These are phyloP conservation scores for Ichthyophonus hoferi DNA, from an alignment of 208 protist species.

Conservation along the genomic window DNA sequence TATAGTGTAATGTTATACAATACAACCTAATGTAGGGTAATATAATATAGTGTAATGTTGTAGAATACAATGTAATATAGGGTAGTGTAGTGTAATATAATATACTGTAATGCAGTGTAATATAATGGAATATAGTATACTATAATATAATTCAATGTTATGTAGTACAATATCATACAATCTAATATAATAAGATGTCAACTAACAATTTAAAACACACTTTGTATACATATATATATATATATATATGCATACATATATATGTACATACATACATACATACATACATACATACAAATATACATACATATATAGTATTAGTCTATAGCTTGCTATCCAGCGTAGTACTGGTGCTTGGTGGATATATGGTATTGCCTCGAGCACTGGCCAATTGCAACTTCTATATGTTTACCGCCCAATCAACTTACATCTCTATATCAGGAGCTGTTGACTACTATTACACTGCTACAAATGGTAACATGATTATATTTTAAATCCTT, in stretches of 20 bases:
- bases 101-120: too few species aligned
- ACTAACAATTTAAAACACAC: too few species aligned
- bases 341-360: background rate
- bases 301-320: background rate
- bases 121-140: too few species aligned
- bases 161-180: too few species aligned
- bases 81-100: too few species aligned
- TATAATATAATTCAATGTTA: too few species aligned
- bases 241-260: background rate
- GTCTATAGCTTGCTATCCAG: background rate
- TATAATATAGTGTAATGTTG: too few species aligned
- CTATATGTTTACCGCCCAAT: constrained; percentile 38
- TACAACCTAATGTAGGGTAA: too few species aligned
- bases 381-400: constrained; percentile 10
- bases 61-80: too few species aligned
- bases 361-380: background rate
- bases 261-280: background rate
- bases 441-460: constrained; percentile 36
- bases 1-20: too few species aligned
- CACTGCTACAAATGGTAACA: background rate
- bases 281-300: background rate
- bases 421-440: constrained; percentile 26
- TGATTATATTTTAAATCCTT: too few species aligned
- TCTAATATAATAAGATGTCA: too few species aligned
- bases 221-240: background rate